Evolutionary conservation across 2,329 filamentous ascomycete species (phyloP), one percentile per base, ranked within the genome.

Genomic region (Exophiala viscosa): DNA sequence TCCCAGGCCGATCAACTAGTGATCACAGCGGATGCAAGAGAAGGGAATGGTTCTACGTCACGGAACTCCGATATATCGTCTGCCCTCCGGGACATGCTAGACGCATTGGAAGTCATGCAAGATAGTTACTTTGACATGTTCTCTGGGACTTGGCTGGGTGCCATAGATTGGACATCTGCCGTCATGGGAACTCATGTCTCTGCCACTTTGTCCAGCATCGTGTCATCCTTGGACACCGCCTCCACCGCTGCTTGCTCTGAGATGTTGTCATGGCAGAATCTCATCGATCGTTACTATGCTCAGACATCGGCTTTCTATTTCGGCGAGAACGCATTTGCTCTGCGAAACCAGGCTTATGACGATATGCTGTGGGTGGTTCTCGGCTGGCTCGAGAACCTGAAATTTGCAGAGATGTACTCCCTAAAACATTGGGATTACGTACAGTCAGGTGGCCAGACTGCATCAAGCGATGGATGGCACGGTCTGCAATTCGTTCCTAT

Each of bases 291-390:
- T 28, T 91, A 91, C 68, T 96, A 95, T 67, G 80, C 83, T 0
- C 88, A 96, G 53, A 73, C 85, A 0, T 74, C 85, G 4, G 81
- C 83, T 7, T 95, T 86, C 61, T 96, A 95, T 67, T 95, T 92
- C 66, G 90, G 88, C 15, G 89, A 97, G 67, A 84, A 96, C 67
- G 80, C 84, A 3, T 83, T 90, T 58, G 77, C 80, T 23, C 79
- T 96, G 45, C 80, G 88, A 40, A 82, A 83, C 51, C 76, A 93
- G 74, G 92, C 92, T 0, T 95, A 86, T 67, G 92, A 96, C 66
- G 92, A 97, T 67, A 95, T 96, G 73, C 80, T 96, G 2, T 97
- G 92, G 92, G 90, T 96, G 1, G 90, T 95, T 2, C 77, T 97
- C 34, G 89, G 87, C 57, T 96, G 92, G 91, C 74, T 96, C 47